Conservation (phyloP, 2,329 filamentous ascomycete genomes). For the Penicillium sp. region DNA sequence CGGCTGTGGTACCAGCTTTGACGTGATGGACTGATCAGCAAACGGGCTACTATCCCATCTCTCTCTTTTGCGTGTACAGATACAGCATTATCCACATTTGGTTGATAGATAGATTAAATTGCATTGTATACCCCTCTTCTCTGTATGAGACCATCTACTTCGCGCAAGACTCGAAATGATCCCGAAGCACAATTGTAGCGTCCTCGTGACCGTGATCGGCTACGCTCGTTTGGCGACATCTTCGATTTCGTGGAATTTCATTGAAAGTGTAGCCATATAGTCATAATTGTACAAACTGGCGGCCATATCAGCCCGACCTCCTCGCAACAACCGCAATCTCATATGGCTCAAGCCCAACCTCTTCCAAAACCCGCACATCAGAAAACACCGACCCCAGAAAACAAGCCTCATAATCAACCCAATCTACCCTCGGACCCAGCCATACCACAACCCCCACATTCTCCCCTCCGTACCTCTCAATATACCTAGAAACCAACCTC, state of each 20-base stretch:
- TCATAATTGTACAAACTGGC: neutral
- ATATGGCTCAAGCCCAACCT: conserved; percentile 27
- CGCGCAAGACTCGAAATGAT: neutral
- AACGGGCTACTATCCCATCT: no score
- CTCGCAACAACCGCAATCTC: conserved; percentile 27
- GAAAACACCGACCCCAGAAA: conserved; percentile 27
- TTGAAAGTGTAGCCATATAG: neutral
- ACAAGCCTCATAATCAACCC: conserved; percentile 32
- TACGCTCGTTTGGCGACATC: neutral
- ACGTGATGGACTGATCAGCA: conserved; percentile 67
- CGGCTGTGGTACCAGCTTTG: conserved; percentile 96
- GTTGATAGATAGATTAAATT: conserved; percentile 19
- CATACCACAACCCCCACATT: conserved; percentile 29
- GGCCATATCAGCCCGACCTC: conserved; percentile 2
- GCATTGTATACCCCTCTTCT: conserved; percentile 26
- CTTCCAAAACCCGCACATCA: conserved; percentile 19
- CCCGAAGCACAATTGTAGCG: neutral
- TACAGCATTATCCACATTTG: conserved; percentile 14
- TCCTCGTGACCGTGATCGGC: neutral
- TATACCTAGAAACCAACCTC: conserved; percentile 48
- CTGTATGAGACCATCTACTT: neutral
- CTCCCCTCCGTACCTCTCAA: conserved; percentile 31
- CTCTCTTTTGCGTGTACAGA: conserved; percentile 18
- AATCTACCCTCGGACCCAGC: conserved; percentile 34
- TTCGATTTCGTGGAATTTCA: neutral